Percentiles rank a stretch among this genome's conserved stretches.
These are phyloP conservation scores for Aspergillus quadricinctus DNA, from an alignment of 2,329 filamentous ascomycete genomes.

Conservation along the genomic window DNA sequence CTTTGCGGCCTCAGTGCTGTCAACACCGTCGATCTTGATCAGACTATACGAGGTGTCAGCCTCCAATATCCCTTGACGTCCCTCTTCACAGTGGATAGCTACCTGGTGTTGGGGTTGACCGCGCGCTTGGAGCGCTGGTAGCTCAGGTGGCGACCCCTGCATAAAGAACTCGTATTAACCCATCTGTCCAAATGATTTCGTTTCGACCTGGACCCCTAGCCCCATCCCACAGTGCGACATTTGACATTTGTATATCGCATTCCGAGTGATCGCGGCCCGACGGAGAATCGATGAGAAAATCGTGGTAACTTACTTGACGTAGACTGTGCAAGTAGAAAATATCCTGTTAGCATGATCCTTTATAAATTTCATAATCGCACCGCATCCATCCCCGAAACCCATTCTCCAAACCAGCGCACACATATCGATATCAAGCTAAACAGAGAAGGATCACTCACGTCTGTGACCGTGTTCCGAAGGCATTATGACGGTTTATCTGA, in stretches of 20 bases:
- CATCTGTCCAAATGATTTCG: conserved; percentile 15
- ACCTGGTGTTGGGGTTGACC: conserved; percentile 78
- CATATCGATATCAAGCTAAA: conserved; percentile 13
- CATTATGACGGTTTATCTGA: conserved; percentile 64
- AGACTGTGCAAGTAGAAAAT: conserved; percentile 54
- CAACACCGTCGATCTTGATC: conserved; percentile 98
- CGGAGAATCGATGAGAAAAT: conserved; percentile 12
- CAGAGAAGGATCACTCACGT: conserved; percentile 59
- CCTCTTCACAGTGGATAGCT: conserved; percentile 15
- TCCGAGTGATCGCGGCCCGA: conserved; percentile 18
- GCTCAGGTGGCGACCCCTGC: conserved; percentile 94
- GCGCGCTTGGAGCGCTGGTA: conserved; percentile 94
- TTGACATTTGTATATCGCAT: conserved; percentile 2
- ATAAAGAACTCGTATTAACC: conserved; percentile 33
- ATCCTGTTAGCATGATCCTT: conserved; percentile 27
- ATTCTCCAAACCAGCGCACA: conserved; percentile 10
- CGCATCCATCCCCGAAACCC: conserved; percentile 6
- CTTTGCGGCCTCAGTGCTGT: conserved; percentile 82
- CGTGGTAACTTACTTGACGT: conserved; percentile 72
- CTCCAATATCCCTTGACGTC: conserved; percentile 11
- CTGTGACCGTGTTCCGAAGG: conserved; percentile 83
- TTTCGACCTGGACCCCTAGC: conserved; percentile 10
- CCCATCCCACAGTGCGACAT: conserved; percentile 3
- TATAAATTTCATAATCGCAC: conserved; percentile 1
- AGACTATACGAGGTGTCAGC: conserved; percentile 52